Conservation (phyloP, 495 filamentous ascomycete species). For the Penicillium arizonense region DNA sequence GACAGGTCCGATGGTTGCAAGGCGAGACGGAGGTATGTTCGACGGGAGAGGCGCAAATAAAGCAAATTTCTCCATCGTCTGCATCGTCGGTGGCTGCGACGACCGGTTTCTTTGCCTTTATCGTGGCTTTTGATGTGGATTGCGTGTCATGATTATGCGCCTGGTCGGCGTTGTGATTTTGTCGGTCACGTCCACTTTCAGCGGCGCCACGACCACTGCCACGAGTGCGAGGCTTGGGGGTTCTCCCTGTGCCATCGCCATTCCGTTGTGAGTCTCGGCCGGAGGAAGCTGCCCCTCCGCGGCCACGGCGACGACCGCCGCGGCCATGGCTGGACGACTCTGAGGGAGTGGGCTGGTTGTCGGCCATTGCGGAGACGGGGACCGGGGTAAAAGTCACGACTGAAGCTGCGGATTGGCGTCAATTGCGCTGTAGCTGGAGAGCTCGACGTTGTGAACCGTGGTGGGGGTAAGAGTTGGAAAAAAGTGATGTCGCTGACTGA, state of each 20-base stretch:
- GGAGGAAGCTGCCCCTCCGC: conserved; percentile 32
- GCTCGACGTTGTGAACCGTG: conserved; percentile 12
- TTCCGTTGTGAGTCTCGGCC: conserved; percentile 23
- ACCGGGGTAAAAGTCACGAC: neutral
- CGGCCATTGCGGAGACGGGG: conserved; percentile 31
- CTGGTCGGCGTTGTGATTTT: conserved; percentile 18
- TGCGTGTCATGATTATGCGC: conserved; percentile 10
- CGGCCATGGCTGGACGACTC: conserved; percentile 32
- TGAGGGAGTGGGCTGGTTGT: conserved; percentile 27
- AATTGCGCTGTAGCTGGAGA: conserved; percentile 14
- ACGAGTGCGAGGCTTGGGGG: conserved; percentile 29
- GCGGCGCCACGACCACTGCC: conserved; percentile 32
- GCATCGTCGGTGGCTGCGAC: conserved; percentile 47
- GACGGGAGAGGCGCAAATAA: conserved; percentile 90
- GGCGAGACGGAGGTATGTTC: conserved; percentile 82
- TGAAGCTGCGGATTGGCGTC: conserved; percentile 1
- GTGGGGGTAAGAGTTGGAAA: conserved; percentile 15
- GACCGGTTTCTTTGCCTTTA: conserved; percentile 21
- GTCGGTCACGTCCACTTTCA: conserved; percentile 31
- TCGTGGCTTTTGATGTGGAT: neutral
- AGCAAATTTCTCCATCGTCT: conserved; percentile 80
- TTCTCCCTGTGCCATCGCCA: conserved; percentile 23
- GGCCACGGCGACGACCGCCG: conserved; percentile 43
- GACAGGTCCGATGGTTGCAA: conserved; percentile 93
- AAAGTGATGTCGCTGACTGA: conserved; percentile 29